A percentile compares a stretch with the other conserved stretches of the same genome.
Evolutionary conservation across 257 asterid genomes (phyloP).

Genomic region (Salvia hispanica): DNA sequence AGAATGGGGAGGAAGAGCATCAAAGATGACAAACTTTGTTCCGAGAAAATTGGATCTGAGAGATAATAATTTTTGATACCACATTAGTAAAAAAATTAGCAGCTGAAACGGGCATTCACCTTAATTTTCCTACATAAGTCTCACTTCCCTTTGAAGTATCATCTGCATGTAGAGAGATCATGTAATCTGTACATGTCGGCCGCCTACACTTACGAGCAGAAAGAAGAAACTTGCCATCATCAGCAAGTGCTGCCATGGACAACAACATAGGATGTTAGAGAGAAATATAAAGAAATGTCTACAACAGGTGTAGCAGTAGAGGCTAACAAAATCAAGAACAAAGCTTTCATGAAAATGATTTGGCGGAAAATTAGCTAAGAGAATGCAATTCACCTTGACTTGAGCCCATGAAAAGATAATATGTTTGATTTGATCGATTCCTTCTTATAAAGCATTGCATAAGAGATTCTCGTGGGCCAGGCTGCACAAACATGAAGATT

Average conservation of each 20-base stretch:
- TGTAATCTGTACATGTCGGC: conserved; percentile 79
- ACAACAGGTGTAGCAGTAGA: too few relatives aligned
- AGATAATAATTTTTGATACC: conserved; percentile 18
- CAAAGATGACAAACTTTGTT: conserved; percentile 75
- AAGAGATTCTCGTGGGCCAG: conserved; percentile 84
- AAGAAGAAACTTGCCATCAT: conserved; percentile 92
- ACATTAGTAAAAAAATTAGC: neutral
- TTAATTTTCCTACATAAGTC: conserved; percentile 72
- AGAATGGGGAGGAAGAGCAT: conserved; percentile 62
- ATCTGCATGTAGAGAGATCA: conserved; percentile 68
- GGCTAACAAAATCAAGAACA: neutral
- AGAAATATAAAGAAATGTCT: conserved; percentile 1
- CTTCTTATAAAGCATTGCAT: conserved; percentile 86
- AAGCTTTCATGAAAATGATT: neutral
- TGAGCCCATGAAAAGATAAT: conserved; percentile 65
- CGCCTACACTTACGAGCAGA: conserved; percentile 86
- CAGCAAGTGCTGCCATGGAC: conserved; percentile 69
- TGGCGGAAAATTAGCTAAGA: conserved; percentile 11
- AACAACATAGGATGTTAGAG: conserved; percentile 24
- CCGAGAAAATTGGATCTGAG: conserved; percentile 85
- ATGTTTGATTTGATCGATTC: conserved; percentile 65
- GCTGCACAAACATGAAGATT: conserved; percentile 55
- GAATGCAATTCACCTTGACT: conserved; percentile 60
- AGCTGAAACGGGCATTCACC: conserved; percentile 44
- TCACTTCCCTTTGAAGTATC: conserved; percentile 61